Conservation (phyloP, 345 rosid species). For the Schrenkiella parvula region DNA sequence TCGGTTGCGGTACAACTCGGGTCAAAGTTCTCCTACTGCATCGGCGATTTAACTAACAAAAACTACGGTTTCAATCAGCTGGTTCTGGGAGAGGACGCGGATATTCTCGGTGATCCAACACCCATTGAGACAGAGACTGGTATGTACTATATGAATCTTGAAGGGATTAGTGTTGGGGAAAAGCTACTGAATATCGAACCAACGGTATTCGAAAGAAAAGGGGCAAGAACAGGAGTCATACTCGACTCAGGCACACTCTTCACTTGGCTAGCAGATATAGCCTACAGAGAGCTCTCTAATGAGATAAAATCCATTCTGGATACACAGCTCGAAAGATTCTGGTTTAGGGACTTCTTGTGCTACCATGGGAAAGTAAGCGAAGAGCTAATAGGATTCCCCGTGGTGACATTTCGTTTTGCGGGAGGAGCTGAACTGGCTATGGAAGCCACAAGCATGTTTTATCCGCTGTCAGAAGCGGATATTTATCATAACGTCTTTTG, state of each 20-base stretch:
- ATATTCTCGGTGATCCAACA: slow-evolving; percentile 48
- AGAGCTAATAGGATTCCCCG: slow-evolving; percentile 53
- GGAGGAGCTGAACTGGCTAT: slow-evolving; percentile 54
- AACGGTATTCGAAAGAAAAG: slow-evolving; percentile 20
- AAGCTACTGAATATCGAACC: slow-evolving; percentile 41
- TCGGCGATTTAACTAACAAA: slow-evolving; percentile 41
- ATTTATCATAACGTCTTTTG: slow-evolving; percentile 38
- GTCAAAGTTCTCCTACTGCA: slow-evolving; percentile 54
- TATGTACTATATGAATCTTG: slow-evolving; percentile 39
- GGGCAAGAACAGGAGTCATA: slow-evolving; percentile 33
- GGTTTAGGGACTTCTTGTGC: slow-evolving; percentile 38
- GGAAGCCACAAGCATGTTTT: slow-evolving; percentile 46
- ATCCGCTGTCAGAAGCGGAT: slow-evolving; percentile 21
- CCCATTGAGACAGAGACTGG: slow-evolving; percentile 38
- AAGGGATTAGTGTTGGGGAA: slow-evolving; percentile 48
- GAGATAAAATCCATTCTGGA: slow-evolving; percentile 35
- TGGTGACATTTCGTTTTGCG: slow-evolving; percentile 43
- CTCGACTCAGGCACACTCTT: slow-evolving; percentile 47
- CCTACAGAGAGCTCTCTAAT: slow-evolving; percentile 32
- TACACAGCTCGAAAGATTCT: slow-evolving; percentile 16
- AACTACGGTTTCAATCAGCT: slow-evolving; percentile 39
- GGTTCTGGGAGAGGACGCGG: slow-evolving; percentile 42
- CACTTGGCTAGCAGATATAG: slow-evolving; percentile 42
- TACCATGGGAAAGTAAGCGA: slow-evolving; percentile 35
- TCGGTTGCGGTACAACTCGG: slow-evolving; percentile 48